Conservation (phyloP, 2,329 filamentous ascomycete genomes). For the Trichoderma harzianum region DNA sequence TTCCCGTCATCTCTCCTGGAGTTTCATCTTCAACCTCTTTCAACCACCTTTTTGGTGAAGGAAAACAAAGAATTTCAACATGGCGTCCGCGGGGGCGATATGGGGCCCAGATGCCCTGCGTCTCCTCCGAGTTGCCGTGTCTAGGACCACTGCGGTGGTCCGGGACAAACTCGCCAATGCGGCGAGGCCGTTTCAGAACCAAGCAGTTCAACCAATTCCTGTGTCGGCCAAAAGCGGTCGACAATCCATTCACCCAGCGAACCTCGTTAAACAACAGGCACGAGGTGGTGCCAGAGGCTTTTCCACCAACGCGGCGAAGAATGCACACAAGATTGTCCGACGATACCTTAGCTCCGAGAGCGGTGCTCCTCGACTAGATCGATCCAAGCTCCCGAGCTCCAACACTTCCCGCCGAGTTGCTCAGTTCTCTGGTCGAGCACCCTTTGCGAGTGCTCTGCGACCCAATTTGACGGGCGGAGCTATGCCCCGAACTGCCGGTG, state of each 20-base stretch:
- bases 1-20: constrained; percentile 2
- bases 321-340: constrained; percentile 45
- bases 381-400: constrained; percentile 48
- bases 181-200: constrained; percentile 43
- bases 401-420: constrained; percentile 50
- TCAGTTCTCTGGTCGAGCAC: constrained; percentile 69
- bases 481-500: constrained; percentile 78
- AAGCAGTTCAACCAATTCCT: constrained; percentile 44
- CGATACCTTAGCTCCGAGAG: constrained; percentile 48
- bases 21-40: constrained; percentile 20
- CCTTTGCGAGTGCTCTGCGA: constrained; percentile 83
- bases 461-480: constrained; percentile 90
- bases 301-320: constrained; percentile 42
- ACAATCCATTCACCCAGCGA: constrained; percentile 53
- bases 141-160: constrained; percentile 49
- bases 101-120: constrained; percentile 56
- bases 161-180: constrained; percentile 47
- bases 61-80: constrained; percentile 35
- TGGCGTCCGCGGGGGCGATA: constrained; percentile 54
- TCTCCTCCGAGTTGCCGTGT: constrained; percentile 51
- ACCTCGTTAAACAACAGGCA: constrained; percentile 49
- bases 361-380: constrained; percentile 39
- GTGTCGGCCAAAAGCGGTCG: constrained; percentile 39
- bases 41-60: constrained; percentile 14
- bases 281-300: constrained; percentile 44